phyloP scores from a whole-genome alignment of 2,329 filamentous ascomycete genomes.

The Calonectria multiphialidica region DNA sequence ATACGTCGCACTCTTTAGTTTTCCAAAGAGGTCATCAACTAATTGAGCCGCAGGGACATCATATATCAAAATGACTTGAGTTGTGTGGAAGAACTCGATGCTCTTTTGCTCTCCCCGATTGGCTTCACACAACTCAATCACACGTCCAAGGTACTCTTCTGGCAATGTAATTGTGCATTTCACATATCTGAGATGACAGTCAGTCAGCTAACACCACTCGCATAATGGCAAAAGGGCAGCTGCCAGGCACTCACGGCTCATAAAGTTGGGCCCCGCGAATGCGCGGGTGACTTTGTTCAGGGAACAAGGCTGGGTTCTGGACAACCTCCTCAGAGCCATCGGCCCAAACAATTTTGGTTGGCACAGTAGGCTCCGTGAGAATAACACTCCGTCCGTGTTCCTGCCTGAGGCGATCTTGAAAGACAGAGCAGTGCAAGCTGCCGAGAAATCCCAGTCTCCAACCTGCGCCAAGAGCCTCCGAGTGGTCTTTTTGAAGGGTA shows the following conservation, averaged over 20 bases:
- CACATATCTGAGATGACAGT: conserved; percentile 68
- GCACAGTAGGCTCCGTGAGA: conserved; percentile 95
- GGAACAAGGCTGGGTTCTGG: conserved; percentile 89
- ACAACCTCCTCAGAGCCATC: conserved; percentile 84
- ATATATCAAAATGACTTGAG: conserved; percentile 95
- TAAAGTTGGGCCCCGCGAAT: conserved; percentile 58
- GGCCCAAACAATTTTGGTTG: conserved; percentile 85
- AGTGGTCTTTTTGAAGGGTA: conserved; percentile 93
- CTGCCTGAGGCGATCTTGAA: conserved; percentile 93
- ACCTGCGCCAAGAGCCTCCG: conserved; percentile 91
- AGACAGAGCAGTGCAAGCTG: conserved; percentile 99
- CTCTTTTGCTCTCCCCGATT: conserved; percentile 90
- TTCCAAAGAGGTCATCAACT: conserved; percentile 97
- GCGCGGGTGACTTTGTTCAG: conserved; percentile 70
- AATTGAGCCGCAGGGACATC: conserved; percentile 88
- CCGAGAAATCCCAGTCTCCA: conserved; percentile 96
- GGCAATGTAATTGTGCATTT: conserved; percentile 89
- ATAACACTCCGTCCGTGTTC: conserved; percentile 96
- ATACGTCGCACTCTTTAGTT: conserved; percentile 86
- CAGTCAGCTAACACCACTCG: background rate
- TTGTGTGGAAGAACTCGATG: conserved; percentile 90
- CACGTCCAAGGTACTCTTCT: conserved; percentile 92
- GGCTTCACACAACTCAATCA: conserved; percentile 93
- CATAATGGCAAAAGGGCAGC: background rate
- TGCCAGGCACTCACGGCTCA: conserved; percentile 60